phyloP scores from a whole-genome alignment of 2,329 filamentous ascomycete genomes.

The Aureobasidium zeae region DNA sequence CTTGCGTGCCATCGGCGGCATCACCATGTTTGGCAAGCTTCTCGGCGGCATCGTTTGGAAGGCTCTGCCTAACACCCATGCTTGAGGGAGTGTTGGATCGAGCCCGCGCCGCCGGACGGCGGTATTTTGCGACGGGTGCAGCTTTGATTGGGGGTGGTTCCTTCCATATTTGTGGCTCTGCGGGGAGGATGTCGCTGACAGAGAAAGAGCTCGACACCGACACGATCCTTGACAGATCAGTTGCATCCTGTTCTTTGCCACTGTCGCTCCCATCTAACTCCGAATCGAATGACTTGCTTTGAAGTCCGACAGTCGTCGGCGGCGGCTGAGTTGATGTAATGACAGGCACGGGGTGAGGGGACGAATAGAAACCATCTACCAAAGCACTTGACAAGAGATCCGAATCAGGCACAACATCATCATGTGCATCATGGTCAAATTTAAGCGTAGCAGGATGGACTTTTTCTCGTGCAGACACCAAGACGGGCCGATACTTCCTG shows the following conservation, averaged over 20 bases:
- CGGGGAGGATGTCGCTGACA: conserved; percentile 36
- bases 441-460: conserved; percentile 22
- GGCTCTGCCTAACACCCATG: conserved; percentile 32
- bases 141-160: conserved; percentile 30
- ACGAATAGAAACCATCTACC: neutral
- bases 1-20: conserved; percentile 22
- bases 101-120: conserved; percentile 21
- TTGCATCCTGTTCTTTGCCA: neutral
- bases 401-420: neutral
- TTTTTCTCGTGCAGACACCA: conserved; percentile 25
- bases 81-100: conserved; percentile 20
- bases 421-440: conserved; percentile 20
- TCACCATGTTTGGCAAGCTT: conserved; percentile 32
- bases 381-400: neutral
- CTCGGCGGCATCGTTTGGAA: conserved; percentile 28
- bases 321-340: conserved; percentile 3
- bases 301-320: conserved; percentile 3
- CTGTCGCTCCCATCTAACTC: conserved; percentile 6
- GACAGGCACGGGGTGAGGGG: neutral
- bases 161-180: conserved; percentile 31
- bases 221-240: conserved; percentile 9
- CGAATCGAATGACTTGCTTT: conserved; percentile 1
- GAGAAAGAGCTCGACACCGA: conserved; percentile 41
- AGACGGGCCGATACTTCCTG: conserved; percentile 27
- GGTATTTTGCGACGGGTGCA: conserved; percentile 24